Percentiles rank a stretch among this genome's conserved stretches.
phyloP scores from a whole-genome alignment of 164 flowering plant genomes.

The Dillenia turbinata region DNA sequence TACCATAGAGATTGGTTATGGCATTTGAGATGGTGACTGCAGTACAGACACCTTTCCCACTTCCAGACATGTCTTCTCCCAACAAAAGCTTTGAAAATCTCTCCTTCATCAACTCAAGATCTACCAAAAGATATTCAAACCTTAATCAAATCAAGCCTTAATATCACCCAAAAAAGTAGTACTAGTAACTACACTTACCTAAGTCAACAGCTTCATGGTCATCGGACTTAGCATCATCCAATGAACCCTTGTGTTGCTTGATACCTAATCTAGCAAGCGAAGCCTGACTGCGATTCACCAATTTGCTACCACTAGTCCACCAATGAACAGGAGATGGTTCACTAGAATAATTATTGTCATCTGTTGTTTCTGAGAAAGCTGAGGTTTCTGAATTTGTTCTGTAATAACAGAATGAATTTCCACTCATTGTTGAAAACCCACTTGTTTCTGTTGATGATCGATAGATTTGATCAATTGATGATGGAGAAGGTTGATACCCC shows the following conservation, averaged over 20 bases:
- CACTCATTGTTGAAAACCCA: conserved; percentile 38
- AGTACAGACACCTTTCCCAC: conserved; percentile 93
- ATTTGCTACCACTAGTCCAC: conserved; percentile 23
- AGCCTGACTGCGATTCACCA: conserved; percentile 24
- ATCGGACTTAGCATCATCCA: conserved; percentile 20
- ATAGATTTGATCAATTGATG: conserved; percentile 45
- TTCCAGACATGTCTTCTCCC: conserved; percentile 99
- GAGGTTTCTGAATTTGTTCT: conserved; percentile 74
- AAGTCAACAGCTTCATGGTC: conserved; percentile 37
- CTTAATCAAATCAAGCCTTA: neutral
- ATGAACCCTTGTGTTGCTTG: conserved; percentile 31
- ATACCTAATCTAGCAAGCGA: conserved; percentile 41
- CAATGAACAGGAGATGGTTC: conserved; percentile 53
- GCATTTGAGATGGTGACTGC: conserved; percentile 91
- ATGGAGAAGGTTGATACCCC: conserved; percentile 50
- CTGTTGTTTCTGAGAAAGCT: conserved; percentile 50
- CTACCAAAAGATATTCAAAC: conserved; percentile 23
- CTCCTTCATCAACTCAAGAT: conserved; percentile 82
- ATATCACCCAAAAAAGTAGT: neutral
- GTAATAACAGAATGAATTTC: conserved; percentile 47
- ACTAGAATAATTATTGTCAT: conserved; percentile 45
- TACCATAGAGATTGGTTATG: conserved; percentile 95
- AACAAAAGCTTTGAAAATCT: conserved; percentile 87
- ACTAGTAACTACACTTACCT: conserved; percentile 31
- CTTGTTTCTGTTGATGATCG: conserved; percentile 40